Evolutionary conservation across 2,329 filamentous ascomycete genomes (phyloP), one percentile per base, ranked within the genome.

Genomic region (Curvularia eragrostidis): DNA sequence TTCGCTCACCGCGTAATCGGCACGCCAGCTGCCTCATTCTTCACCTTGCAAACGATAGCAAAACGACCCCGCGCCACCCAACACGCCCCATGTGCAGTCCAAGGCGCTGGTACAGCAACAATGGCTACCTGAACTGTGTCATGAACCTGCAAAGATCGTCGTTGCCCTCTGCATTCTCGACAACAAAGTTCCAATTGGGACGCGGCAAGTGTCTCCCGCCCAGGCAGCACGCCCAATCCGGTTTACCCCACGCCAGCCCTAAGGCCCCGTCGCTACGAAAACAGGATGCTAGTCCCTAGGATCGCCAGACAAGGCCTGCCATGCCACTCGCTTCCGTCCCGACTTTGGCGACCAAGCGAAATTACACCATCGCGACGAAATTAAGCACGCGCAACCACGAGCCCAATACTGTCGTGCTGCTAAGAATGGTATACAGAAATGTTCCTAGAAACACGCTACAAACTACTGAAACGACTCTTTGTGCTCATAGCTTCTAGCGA

Each of bases 171-270:
- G 30, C 47, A 38, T 32, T 48, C 44, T 23, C 36, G 39, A 53
- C 39, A 23, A 47, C 41, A 28, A 13, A 30, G n/a, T 49, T 56
- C 61, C 63, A 67, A 65, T 63, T 41, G 38, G 38, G 19, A 55
- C 46, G 38, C 56, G 47, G 62, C 64, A 66, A 61, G 62, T 62
- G 56, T 65, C 53, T 52, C 55, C 53, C 39, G 53, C 50, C 28
- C 54, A 21, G 54, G 54, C 26, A 52, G 42, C 42, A 54, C 54
- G 55, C 58, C 64, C 52, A 54, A 65, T 62, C 52, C 47, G 56
- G 66, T 13, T 34, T 62, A 59, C 61, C 55, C 62, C 63, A 68
- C 58, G 60, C 59, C 56, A 68, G 53, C 64, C 62, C 62, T 58
- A 59, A 52, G 50, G 66, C 15, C 52, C 54, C 60, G 66, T 68